Conservation (phyloP, 78 protist species). For the Protostelium mycophagum region DNA sequence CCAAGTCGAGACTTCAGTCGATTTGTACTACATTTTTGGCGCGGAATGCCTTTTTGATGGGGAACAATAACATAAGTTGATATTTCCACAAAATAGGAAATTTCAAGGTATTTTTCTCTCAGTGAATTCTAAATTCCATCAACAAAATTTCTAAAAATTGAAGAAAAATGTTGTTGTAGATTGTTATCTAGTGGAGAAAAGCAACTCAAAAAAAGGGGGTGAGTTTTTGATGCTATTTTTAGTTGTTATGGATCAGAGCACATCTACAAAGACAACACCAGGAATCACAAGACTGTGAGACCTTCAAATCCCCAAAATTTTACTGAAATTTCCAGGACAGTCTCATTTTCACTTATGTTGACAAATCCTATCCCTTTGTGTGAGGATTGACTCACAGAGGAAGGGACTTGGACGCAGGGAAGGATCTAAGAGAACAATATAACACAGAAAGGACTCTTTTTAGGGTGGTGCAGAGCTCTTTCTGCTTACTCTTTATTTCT, state of each 20-base stretch:
- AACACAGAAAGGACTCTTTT: too few relatives aligned
- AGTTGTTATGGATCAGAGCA: not conserved
- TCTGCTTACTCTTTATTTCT: too few relatives aligned
- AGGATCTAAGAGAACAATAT: too few relatives aligned
- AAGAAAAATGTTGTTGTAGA: not conserved
- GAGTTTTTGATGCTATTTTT: not conserved
- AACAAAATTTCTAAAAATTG: too few relatives aligned
- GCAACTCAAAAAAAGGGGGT: not conserved
- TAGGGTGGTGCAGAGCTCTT: too few relatives aligned
- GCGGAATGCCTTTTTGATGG: constrained; percentile 42
- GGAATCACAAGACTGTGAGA: not conserved
- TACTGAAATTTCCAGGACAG: constrained; percentile 15
- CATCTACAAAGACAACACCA: not conserved
- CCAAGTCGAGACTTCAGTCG: not conserved
- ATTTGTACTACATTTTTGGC: constrained; percentile 6
- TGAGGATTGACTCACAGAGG: too few relatives aligned
- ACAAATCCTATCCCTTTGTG: constrained; percentile 19
- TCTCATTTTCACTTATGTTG: constrained; percentile 35
- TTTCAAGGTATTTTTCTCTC: too few relatives aligned
- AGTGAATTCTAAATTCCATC: too few relatives aligned
- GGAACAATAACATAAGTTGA: too few relatives aligned
- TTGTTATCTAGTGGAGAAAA: not conserved
- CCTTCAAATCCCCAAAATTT: not conserved
- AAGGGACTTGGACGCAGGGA: too few relatives aligned
- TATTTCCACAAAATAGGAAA: too few relatives aligned